Percentiles rank a stretch among this genome's conserved stretches.
phyloP scores from a whole-genome alignment of 2,329 filamentous ascomycete genomes.

The Nigrograna mackinnonii region DNA sequence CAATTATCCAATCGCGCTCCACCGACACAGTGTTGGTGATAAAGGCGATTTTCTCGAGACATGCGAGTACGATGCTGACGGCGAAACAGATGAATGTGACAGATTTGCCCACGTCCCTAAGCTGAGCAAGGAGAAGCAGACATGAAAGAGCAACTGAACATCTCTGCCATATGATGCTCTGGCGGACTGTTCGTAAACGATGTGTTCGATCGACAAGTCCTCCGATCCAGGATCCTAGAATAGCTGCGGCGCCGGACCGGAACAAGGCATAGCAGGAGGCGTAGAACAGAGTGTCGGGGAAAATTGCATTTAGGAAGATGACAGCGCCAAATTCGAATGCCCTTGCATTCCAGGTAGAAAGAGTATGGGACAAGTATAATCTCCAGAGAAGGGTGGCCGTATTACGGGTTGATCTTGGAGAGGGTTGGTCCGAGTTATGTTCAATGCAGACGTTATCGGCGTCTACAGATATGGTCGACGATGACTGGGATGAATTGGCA shows the following conservation, averaged over 20 bases:
- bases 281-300: constrained; percentile 62
- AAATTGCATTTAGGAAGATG: constrained; percentile 51
- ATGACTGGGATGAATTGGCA: too few species aligned
- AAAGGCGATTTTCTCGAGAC: constrained; percentile 69
- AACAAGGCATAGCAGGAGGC: constrained; percentile 71
- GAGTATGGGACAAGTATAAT: constrained; percentile 51
- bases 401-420: neutral
- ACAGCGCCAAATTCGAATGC: constrained; percentile 56
- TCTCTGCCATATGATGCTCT: constrained; percentile 45
- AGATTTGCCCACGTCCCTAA: constrained; percentile 11
- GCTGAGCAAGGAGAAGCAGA: constrained; percentile 23
- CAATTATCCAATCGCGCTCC: constrained; percentile 71
- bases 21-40: constrained; percentile 70
- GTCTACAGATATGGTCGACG: neutral
- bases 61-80: constrained; percentile 59
- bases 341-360: constrained; percentile 55
- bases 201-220: constrained; percentile 59
- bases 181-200: constrained; percentile 43
- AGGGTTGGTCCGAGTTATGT: neutral
- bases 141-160: constrained; percentile 36
- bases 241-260: constrained; percentile 60
- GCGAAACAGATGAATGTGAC: constrained; percentile 32
- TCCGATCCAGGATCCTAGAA: constrained; percentile 64
- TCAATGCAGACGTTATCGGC: neutral
- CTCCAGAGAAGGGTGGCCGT: constrained; percentile 18